A percentile compares a stretch with the other conserved stretches of the same genome.
Conservation (phyloP, 2,329 filamentous ascomycete species). For the Xylariaceae sp. region DNA sequence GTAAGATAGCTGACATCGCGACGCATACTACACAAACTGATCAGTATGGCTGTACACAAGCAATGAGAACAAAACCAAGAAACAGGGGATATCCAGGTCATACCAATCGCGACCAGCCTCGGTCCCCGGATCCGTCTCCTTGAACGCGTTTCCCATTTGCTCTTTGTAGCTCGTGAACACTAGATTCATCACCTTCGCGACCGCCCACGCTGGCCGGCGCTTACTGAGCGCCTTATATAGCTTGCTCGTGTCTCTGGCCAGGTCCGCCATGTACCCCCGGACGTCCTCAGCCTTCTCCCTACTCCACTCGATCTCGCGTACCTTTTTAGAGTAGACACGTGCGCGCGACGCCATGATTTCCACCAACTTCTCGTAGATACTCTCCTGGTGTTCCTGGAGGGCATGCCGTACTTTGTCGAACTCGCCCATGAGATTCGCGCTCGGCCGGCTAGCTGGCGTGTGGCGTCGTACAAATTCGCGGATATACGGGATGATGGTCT, state of each 20-base stretch:
- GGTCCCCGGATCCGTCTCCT: conserved; percentile 60
- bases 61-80: conserved; percentile 39
- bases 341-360: conserved; percentile 73
- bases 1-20: conserved; percentile 71
- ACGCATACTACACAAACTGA: conserved; percentile 47
- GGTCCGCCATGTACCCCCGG: conserved; percentile 76
- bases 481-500: conserved; percentile 80
- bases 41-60: too few relatives aligned
- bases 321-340: conserved; percentile 57
- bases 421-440: conserved; percentile 64
- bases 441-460: conserved; percentile 40
- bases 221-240: conserved; percentile 52
- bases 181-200: conserved; percentile 77
- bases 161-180: conserved; percentile 79
- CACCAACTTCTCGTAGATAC: conserved; percentile 85
- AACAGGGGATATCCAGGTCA: conserved; percentile 28
- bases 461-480: conserved; percentile 86
- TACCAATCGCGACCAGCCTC: conserved; percentile 68
- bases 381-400: conserved; percentile 82
- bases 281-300: conserved; percentile 38
- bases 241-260: conserved; percentile 72
- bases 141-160: conserved; percentile 70
- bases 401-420: conserved; percentile 82
- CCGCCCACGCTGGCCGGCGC: conserved; percentile 69
- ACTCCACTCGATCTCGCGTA: conserved; percentile 76